Conservation (phyloP, 164 flowering plant species). For the Umbilicus rupestris region DNA sequence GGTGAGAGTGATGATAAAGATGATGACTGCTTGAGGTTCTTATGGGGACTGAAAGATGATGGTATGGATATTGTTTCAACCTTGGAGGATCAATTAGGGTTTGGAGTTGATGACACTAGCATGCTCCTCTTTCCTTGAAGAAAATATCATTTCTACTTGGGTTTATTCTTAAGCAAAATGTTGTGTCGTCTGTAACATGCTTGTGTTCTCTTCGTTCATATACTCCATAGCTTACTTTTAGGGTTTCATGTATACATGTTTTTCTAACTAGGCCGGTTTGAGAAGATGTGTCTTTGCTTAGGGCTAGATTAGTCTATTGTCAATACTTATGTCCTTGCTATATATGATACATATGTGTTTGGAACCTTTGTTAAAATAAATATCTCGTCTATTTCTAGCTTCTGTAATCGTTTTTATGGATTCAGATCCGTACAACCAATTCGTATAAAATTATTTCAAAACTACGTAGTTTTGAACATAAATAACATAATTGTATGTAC, state of each 20-base stretch:
- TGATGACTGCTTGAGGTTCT: conserved; percentile 2
- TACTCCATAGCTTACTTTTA: not conserved
- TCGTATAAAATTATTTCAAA: too few species aligned
- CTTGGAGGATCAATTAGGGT: conserved; percentile 1
- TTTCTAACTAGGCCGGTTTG: not conserved
- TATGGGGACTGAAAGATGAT: conserved; percentile 4
- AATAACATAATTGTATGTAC: too few species aligned
- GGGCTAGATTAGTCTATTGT: not conserved
- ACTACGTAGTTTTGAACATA: too few species aligned
- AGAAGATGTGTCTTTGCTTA: not conserved
- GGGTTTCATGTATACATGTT: not conserved
- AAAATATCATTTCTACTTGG: not conserved
- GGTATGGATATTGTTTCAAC: not conserved
- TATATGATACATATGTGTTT: not conserved
- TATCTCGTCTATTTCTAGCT: too few species aligned
- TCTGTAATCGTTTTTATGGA: too few species aligned
- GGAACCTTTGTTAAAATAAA: not conserved
- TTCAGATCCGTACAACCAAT: too few species aligned
- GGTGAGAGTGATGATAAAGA: not conserved
- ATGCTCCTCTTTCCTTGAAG: conserved; percentile 5
- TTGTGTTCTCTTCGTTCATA: not conserved
- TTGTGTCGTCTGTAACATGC: not conserved
- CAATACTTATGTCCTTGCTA: not conserved
- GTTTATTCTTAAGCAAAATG: not conserved
- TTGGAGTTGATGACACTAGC: conserved; percentile 1